Base-by-base conservation (phyloP, 2,329 filamentous ascomycete species). In the Sporothrix protearum region DNA sequence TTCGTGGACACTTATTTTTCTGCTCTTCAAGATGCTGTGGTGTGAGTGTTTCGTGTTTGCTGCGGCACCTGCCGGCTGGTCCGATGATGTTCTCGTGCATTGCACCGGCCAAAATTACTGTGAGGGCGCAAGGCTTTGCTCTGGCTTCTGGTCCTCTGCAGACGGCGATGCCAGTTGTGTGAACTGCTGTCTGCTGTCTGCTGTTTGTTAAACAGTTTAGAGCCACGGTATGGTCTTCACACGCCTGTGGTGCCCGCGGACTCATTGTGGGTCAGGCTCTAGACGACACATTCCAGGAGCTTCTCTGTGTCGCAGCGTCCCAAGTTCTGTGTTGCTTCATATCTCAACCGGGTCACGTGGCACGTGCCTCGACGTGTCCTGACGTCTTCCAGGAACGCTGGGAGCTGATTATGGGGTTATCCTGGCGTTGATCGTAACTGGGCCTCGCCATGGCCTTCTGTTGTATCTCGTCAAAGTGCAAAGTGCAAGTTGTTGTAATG, bases 81-180 rank as follows among this genome's bases (percentile, higher is more conserved):
- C 63, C 53, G 64, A 71, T 71, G 70, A 55, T 64, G 64, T 71
- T 69, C 47, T 53, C 25, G 53, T 68, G 47, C 64, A 53, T 68
- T 61, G 57, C 33, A n/a, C 33, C n/a, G 57, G 53, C 25, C 57
- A 33, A 33, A 33, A 33, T 25, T 63, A 63, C 42, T 63, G 39
- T 33, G 33, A 42, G 33, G 33, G 57, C 57, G n/a, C 10, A 25
- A 25, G 33, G 57, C 57, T 25, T 39, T 42, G n/a, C n/a, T 63
- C 30, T 57, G 12, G 28, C 33, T 57, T 57, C 53, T 36, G 53
- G 28, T 2, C 28, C 16, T 57, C 53, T 63, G 33, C 33, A 25
- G 33, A 42, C 30, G 33, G 57, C 33, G n/a, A 42, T 39, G 33
- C 33, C 36, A 33, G 33, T 42, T 63, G 33, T 39, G n/a, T 63